A percentile compares a stretch with the other conserved stretches of the same genome.
Conservation (phyloP, 75 land plant genomes). For the Chamaecyparis obtusa region DNA sequence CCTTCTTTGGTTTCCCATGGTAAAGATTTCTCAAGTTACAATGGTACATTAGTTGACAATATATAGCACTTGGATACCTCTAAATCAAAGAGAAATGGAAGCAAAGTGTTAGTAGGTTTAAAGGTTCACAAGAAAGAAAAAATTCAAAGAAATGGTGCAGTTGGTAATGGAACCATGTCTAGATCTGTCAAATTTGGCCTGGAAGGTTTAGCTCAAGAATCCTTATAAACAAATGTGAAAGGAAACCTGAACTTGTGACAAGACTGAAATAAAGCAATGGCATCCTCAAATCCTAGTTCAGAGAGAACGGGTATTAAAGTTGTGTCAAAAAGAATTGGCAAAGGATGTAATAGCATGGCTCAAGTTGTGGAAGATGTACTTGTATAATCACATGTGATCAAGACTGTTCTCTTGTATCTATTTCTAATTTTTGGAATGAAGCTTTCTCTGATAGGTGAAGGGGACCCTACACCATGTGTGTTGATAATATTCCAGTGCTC, state of each 20-base stretch:
- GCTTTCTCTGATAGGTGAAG: background rate
- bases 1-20: background rate
- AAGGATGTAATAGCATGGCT: slow-evolving; percentile 9
- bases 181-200: background rate
- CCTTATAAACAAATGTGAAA: background rate
- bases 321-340: slow-evolving; percentile 6
- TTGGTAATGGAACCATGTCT: background rate
- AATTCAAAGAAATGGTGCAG: slow-evolving; percentile 9
- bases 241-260: background rate
- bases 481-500: background rate
- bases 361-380: slow-evolving; percentile 2
- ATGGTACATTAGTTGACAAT: background rate
- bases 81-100: slow-evolving; percentile 4
- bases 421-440: background rate
- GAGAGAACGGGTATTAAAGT: background rate
- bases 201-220: background rate
- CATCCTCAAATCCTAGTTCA: background rate
- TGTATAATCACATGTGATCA: slow-evolving; percentile 3
- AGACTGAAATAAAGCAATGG: background rate
- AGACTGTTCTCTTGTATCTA: background rate
- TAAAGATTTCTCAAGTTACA: background rate
- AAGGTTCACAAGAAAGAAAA: slow-evolving; percentile 7
- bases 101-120: background rate
- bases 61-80: background rate
- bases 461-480: background rate